These are phyloP conservation scores for Penicillium occitanis DNA, from an alignment of 2,329 filamentous ascomycete genomes.

Conservation along the genomic window DNA sequence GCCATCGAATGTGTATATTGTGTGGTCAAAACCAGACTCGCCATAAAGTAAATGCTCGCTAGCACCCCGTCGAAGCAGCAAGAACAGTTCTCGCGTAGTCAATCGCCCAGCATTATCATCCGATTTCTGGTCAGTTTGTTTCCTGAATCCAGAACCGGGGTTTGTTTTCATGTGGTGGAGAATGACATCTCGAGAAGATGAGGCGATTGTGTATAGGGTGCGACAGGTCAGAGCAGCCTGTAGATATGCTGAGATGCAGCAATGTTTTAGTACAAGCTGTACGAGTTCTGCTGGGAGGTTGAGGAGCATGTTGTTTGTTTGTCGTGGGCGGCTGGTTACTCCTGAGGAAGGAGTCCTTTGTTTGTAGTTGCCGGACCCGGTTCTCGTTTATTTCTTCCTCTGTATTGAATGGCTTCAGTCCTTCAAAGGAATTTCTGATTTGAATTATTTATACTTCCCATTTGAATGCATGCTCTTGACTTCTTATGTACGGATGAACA, in stretches of 20 bases:
- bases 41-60: slow-evolving; percentile 38
- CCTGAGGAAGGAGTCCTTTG: neutral
- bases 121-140: neutral
- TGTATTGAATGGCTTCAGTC: no score
- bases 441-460: neutral
- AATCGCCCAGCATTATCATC: slow-evolving; percentile 21
- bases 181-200: slow-evolving; percentile 36
- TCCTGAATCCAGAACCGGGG: slow-evolving; percentile 31
- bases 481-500: neutral
- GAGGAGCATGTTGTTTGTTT: slow-evolving; percentile 30
- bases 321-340: neutral
- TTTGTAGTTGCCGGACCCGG: neutral
- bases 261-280: slow-evolving; percentile 37
- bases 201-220: slow-evolving; percentile 38
- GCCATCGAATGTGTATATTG: slow-evolving; percentile 29
- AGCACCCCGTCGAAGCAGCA: slow-evolving; percentile 33
- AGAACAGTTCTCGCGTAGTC: slow-evolving; percentile 33
- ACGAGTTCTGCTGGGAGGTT: slow-evolving; percentile 43
- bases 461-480: neutral
- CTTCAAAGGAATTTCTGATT: neutral
- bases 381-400: neutral
- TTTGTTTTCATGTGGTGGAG: slow-evolving; percentile 38
- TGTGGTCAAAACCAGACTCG: slow-evolving; percentile 34
- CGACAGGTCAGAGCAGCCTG: slow-evolving; percentile 40
- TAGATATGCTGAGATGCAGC: slow-evolving; percentile 38